phyloP scores from a whole-genome alignment of 192 early-diverging fungal genomes.

The Coemansia sp. region DNA sequence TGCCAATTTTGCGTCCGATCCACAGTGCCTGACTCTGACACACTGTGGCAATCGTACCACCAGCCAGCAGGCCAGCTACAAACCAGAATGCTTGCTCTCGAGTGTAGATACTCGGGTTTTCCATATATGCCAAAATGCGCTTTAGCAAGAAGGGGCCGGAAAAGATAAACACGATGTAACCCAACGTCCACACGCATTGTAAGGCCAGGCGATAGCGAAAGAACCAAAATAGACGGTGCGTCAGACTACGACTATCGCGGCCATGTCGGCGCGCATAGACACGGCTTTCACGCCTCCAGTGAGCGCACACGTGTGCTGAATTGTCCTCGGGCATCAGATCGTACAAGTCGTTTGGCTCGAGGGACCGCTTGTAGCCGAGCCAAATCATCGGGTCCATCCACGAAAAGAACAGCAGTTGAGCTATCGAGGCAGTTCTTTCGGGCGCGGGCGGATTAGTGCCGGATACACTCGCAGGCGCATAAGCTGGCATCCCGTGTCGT shows the following conservation, averaged over 20 bases:
- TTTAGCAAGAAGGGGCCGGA: conserved; percentile 62
- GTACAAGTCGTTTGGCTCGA: conserved; percentile 68
- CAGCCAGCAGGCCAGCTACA: conserved; percentile 64
- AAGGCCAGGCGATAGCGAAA: conserved; percentile 54
- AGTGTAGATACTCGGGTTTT: conserved; percentile 56
- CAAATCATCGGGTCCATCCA: conserved; percentile 67
- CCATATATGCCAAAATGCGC: conserved; percentile 63
- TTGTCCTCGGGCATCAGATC: conserved; percentile 51
- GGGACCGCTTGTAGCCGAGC: conserved; percentile 66
- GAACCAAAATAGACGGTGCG: conserved; percentile 43
- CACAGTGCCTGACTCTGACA: conserved; percentile 68
- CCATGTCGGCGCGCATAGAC: conserved; percentile 35
- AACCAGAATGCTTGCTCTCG: conserved; percentile 62
- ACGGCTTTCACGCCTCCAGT: conserved; percentile 31
- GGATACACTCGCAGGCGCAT: conserved; percentile 18
- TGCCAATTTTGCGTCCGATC: conserved; percentile 69
- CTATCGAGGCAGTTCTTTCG: conserved; percentile 58
- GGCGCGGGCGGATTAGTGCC: conserved; percentile 47
- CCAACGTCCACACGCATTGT: conserved; percentile 56
- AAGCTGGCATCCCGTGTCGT: conserved; percentile 37
- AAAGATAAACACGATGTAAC: conserved; percentile 54
- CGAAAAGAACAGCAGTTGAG: conserved; percentile 62
- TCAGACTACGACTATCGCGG: conserved; percentile 36
- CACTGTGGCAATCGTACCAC: conserved; percentile 47
- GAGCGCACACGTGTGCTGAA: conserved; percentile 33